Evolutionary conservation across 2,329 filamentous ascomycete species (phyloP).

Genomic region (Ophiocordyceps robertsii): DNA sequence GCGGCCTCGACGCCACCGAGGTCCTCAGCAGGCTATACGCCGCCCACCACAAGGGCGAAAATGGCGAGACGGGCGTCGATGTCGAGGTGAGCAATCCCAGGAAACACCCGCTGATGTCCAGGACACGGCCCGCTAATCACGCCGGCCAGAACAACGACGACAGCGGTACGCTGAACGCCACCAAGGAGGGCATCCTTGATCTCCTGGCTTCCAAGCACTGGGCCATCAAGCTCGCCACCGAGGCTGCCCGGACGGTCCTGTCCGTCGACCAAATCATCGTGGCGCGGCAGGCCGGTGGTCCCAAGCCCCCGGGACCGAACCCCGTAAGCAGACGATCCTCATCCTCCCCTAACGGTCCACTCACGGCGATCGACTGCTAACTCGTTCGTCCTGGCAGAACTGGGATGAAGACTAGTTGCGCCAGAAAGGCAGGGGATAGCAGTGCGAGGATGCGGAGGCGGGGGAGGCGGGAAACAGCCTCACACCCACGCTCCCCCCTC

Average conservation of each 20-base stretch:
- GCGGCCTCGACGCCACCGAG: conserved; percentile 93
- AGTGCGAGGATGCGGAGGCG: too few relatives aligned
- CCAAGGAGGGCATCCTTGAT: conserved; percentile 81
- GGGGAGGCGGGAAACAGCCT: too few relatives aligned
- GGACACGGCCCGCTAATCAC: conserved; percentile 8
- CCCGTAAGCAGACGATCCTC: conserved; percentile 32
- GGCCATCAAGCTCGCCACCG: conserved; percentile 94
- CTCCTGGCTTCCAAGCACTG: conserved; percentile 85
- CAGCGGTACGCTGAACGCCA: conserved; percentile 72
- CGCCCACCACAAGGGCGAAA: conserved; percentile 76
- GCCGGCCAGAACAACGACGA: conserved; percentile 53
- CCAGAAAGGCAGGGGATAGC: not conserved
- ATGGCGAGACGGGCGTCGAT: conserved; percentile 88
- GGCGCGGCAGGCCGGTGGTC: conserved; percentile 88
- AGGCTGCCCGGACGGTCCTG: conserved; percentile 83
- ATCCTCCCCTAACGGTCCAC: not conserved
- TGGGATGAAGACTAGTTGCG: conserved; percentile 46
- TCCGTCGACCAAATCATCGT: conserved; percentile 99
- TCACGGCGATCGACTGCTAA: not conserved
- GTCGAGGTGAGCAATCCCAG: conserved; percentile 50
- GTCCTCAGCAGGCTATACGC: conserved; percentile 85
- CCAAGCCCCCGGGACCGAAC: conserved; percentile 92
- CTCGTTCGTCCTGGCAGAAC: conserved; percentile 26
- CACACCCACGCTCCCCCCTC: too few relatives aligned
- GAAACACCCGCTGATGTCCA: not conserved